phyloP scores from a whole-genome alignment of 345 rosid genomes.

The Rhizophora mangle region DNA sequence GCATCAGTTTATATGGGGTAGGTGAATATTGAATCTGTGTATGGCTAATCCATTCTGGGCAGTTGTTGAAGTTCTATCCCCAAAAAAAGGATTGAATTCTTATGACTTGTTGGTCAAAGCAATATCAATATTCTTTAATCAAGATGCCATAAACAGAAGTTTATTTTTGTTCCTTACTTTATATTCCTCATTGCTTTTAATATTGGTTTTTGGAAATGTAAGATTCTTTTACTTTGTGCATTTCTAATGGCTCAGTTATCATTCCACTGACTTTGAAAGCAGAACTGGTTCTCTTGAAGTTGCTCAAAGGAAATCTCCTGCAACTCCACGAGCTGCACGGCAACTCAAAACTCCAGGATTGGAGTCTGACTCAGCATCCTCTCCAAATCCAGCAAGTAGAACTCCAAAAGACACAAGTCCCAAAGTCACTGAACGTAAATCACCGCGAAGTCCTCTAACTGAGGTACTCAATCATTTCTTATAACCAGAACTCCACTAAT shows the following conservation, averaged over 20 bases:
- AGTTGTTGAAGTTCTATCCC: conserved; percentile 10
- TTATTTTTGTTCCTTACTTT: not conserved
- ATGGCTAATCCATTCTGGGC: conserved; percentile 15
- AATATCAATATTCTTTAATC: conserved; percentile 1
- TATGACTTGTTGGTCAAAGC: not conserved
- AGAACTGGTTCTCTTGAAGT: conserved; percentile 59
- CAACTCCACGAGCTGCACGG: conserved; percentile 59
- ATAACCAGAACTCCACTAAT: not conserved
- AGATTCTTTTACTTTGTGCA: not conserved
- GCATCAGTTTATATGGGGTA: conserved; percentile 18
- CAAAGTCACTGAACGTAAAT: conserved; percentile 65
- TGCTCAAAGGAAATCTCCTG: conserved; percentile 69
- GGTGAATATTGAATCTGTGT: conserved; percentile 17
- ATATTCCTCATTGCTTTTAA: not conserved
- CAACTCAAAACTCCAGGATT: conserved; percentile 52
- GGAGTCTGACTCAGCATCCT: conserved; percentile 47
- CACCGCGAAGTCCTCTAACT: conserved; percentile 56
- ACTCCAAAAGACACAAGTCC: conserved; percentile 72
- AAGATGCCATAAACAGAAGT: not conserved
- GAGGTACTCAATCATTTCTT: conserved; percentile 54
- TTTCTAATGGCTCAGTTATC: conserved; percentile 10
- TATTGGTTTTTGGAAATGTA: not conserved
- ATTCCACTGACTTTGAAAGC: conserved; percentile 19
- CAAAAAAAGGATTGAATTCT: not conserved
- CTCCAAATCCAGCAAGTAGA: conserved; percentile 49